Conservation (phyloP, 2,329 filamentous ascomycete genomes). For the Periglandula ipomoeae region DNA sequence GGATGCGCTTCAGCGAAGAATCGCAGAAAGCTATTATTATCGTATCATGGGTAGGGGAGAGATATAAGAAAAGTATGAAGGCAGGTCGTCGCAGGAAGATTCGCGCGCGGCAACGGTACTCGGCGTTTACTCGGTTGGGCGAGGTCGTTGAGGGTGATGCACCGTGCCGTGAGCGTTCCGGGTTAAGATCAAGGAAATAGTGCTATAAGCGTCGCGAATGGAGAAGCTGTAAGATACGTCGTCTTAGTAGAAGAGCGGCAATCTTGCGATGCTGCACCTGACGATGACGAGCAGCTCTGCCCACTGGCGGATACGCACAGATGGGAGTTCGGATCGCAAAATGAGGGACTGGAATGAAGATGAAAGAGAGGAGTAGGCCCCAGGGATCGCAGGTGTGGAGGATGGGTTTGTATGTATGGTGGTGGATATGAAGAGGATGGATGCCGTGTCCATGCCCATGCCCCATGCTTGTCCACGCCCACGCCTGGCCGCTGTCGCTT, state of each 20-base stretch:
- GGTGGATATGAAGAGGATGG: background rate
- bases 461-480: too few species aligned
- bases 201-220: conserved; percentile 5
- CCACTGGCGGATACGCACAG: conserved; percentile 11
- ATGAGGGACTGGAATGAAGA: conserved; percentile 23
- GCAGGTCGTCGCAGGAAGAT: background rate
- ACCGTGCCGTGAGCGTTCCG: background rate
- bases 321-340: conserved; percentile 16
- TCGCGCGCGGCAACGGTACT: conserved; percentile 1
- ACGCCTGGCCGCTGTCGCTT: too few species aligned
- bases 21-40: conserved; percentile 1
- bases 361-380: conserved; percentile 18
- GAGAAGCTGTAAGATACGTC: conserved; percentile 1
- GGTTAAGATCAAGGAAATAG: background rate
- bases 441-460: too few species aligned
- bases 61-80: background rate
- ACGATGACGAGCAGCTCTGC: conserved; percentile 6
- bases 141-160: background rate
- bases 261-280: background rate
- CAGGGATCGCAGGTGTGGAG: conserved; percentile 7
- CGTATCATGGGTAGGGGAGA: background rate
- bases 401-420: conserved; percentile 13
- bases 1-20: conserved; percentile 4
- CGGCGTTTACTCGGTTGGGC: background rate
- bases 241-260: conserved; percentile 7